Evolutionary conservation across 1,284 basidiomycete species (phyloP), one percentile per base, ranked within the genome.

Genomic region (Ceratobasidium papillatum): DNA sequence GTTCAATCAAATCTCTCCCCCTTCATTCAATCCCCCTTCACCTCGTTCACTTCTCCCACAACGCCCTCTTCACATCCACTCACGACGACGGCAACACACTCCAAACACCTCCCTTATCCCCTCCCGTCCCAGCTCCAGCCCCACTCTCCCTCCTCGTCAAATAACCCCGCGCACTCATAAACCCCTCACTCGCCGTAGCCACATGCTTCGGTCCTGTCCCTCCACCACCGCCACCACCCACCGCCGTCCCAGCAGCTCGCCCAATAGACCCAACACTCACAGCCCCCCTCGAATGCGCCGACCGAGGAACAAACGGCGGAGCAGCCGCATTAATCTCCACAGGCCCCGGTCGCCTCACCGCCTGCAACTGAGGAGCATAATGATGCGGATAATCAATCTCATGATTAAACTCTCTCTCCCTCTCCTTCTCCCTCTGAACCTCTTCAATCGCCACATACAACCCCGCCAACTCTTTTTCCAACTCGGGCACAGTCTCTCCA

Each of bases 391-490:
- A 73, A 51, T 75, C 66, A 17, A 73, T 38, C 66, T 76, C 76
- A 36, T 76, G 76, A 54, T 75, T 68, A 54, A 75, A 76, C 61
- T 76, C 76, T 14, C 62, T 36, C 22, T 71, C 74, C 3, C 62
- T 56, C 9, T 71, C 59, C 17, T 74, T 75, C 22, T 71, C 76
- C 61, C 58, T 74, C 54, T 86, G 84, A 54, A 84, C 80, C 63
- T 84, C 83, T 77, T 86, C 84, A 45, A 90, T 85, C 78, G 90
- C 87, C 14, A 79, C 79, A 75, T 86, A 83, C 41, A 88, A 79
- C 25, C 84, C 84, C 58, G 81, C 82, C 64, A 90, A 81, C 79
- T 88, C 87, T 56, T 85, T 83, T 79, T 89, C 89, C 52, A 90
- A 82, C 72, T 88, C 88, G 0, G 84, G 84, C 27, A 90, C 87